Base-by-base conservation (phyloP, 495 filamentous ascomycete species). In the Hypoxylon rickii region DNA sequence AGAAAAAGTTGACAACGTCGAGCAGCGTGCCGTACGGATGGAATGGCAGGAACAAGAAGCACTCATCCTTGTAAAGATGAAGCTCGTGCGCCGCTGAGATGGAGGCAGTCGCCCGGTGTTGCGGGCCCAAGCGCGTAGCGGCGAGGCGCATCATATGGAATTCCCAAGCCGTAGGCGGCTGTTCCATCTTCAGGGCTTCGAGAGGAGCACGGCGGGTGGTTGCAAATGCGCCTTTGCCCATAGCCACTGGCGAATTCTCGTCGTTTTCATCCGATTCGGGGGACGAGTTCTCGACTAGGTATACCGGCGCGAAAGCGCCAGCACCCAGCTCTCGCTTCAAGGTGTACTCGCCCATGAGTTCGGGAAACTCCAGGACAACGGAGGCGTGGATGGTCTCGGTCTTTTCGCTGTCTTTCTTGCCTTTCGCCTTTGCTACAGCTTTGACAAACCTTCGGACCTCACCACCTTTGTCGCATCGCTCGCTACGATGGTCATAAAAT, bases 261-360 rank as follows among this genome's bases (percentile, higher is more conserved):
- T 81, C 79, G 29, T 75, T 62, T 11, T 64, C 64, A 10, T 68
- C 64, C 16, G 66, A 61, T 32, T 79, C 75, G 2, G 76, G 73
- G 7, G 66, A 66, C 1, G 76, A 78, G 61, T 87, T 92, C 64
- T 96, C 87, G 8, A 89, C 86, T 1, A 97, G 80, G 69, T 97
- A 97, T 5, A 98, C 95, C 0, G 94, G 92, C 5, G 92, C 94
- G 70, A 91, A 97, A 2, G 95, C 93, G 18, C 94, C 94, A 15
- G 90, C 87, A 7, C 94, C 94, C 6, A 98, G 84, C 64, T 96
- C 91, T n/a, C 87, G 83, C 56, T 86, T 88, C 50, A 98, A 72
- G 7, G 86, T 86, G 71, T 96, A 97, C 3, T 76, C 70, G 4
- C 80, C 74, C 12, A 80, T 70, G 13, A 73, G 69, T 21, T 81